These are phyloP conservation scores for Aspergillus sparsus DNA, from an alignment of 495 filamentous ascomycete species.

Conservation along the genomic window DNA sequence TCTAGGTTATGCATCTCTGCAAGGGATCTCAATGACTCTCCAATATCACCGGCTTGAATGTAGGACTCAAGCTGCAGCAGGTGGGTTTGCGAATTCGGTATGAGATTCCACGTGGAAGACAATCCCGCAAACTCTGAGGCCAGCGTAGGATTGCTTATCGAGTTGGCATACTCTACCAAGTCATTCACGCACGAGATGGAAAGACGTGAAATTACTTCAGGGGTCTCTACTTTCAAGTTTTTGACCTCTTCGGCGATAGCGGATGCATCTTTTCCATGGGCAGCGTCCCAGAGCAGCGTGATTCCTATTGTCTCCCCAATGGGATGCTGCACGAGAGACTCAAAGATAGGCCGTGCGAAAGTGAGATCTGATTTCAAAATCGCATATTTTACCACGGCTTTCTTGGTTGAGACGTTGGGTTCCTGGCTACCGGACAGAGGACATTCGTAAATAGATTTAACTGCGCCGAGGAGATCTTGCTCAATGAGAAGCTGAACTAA, in stretches of 20 bases:
- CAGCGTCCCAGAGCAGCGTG: constrained; percentile 73
- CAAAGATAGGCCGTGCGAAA: constrained; percentile 66
- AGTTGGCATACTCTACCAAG: constrained; percentile 72
- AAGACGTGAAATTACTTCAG: constrained; percentile 44
- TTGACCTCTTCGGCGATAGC: constrained; percentile 68
- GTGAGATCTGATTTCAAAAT: constrained; percentile 58
- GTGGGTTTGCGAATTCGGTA: constrained; percentile 64
- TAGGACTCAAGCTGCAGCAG: constrained; percentile 75
- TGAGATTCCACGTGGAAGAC: constrained; percentile 60
- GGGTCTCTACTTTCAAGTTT: constrained; percentile 45
- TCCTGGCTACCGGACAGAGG: constrained; percentile 44
- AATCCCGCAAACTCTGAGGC: constrained; percentile 72
- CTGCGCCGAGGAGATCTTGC: constrained; percentile 38
- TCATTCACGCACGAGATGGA: constrained; percentile 72
- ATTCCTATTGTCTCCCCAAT: constrained; percentile 63
- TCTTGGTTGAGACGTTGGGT: constrained; percentile 50
- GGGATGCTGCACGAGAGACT: constrained; percentile 54
- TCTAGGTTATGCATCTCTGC: constrained; percentile 58
- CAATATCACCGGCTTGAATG: constrained; percentile 66
- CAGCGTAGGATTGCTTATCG: constrained; percentile 65
- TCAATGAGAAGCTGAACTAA: constrained; percentile 38
- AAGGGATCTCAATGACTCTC: constrained; percentile 64
- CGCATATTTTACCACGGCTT: constrained; percentile 55
- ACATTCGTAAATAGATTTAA: constrained; percentile 56
- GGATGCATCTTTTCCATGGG: constrained; percentile 67